phyloP scores from a whole-genome alignment of 805 yeast genomes.

The Ogataea sp. region DNA sequence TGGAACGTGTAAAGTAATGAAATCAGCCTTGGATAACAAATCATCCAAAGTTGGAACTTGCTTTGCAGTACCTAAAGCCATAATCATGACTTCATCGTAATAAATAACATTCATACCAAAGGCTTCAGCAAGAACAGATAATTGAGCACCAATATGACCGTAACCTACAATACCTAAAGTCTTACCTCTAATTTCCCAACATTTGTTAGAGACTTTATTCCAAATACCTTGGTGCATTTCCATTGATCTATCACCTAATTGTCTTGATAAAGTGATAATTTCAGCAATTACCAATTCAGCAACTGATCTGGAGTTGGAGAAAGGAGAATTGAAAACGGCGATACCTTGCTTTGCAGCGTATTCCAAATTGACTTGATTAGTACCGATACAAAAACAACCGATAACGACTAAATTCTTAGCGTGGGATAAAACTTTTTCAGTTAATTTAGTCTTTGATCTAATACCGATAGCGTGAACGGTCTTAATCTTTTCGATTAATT shows the following conservation, averaged over 20 bases:
- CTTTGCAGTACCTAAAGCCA: slow-evolving; percentile 94
- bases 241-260: slow-evolving; percentile 91
- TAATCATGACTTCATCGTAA: slow-evolving; percentile 86
- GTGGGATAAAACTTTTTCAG: slow-evolving; percentile 66
- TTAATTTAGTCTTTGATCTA: slow-evolving; percentile 91
- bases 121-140: slow-evolving; percentile 93
- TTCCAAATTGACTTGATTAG: slow-evolving; percentile 92
- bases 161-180: slow-evolving; percentile 96
- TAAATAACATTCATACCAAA: slow-evolving; percentile 96
- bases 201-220: slow-evolving; percentile 91
- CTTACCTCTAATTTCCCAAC: slow-evolving; percentile 99
- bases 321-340: slow-evolving; percentile 93
- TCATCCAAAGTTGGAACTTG: slow-evolving; percentile 85
- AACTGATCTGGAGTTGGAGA: slow-evolving; percentile 96
- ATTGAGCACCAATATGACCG: slow-evolving; percentile 97
- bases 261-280: slow-evolving; percentile 90
- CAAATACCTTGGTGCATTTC: slow-evolving; percentile 96
- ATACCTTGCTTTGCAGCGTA: slow-evolving; percentile 89
- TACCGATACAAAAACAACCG: slow-evolving; percentile 99
- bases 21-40: slow-evolving; percentile 73
- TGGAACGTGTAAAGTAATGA: slow-evolving; percentile 91
- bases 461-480: slow-evolving; percentile 97
- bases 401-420: slow-evolving; percentile 85
- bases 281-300: slow-evolving; percentile 97
- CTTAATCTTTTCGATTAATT: slow-evolving; percentile 85